phyloP scores from a whole-genome alignment of 2,329 filamentous ascomycete species.

The Ceratocystis papillata region DNA sequence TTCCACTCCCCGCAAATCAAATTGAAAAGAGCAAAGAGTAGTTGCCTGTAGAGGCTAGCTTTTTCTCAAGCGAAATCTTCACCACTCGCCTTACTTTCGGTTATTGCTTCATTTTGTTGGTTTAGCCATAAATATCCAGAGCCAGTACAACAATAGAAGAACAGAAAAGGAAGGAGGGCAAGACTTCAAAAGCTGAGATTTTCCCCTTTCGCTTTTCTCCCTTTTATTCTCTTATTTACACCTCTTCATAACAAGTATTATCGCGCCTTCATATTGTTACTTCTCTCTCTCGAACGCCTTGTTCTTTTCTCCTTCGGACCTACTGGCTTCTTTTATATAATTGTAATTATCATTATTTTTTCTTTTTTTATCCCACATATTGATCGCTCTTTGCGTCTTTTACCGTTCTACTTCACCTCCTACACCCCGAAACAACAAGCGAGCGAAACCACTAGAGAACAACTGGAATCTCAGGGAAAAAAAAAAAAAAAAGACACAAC shows the following conservation, averaged over 20 bases:
- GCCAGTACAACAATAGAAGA: not conserved
- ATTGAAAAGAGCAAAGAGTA: no score
- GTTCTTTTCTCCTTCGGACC: not conserved
- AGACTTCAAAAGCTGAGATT: not conserved
- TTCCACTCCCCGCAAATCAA: no score
- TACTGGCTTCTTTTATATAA: not conserved
- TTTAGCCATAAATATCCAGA: not conserved
- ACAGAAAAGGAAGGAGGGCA: not conserved
- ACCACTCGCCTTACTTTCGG: conserved; percentile 8
- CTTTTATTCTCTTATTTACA: not conserved
- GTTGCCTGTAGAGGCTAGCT: no score
- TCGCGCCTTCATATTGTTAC: not conserved
- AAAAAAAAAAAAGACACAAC: not conserved
- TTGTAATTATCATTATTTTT: not conserved
- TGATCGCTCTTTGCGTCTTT: not conserved
- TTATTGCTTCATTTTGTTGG: conserved; percentile 11
- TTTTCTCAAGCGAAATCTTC: not conserved
- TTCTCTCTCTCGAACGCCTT: not conserved
- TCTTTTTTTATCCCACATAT: not conserved
- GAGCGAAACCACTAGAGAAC: not conserved
- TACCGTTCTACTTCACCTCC: not conserved
- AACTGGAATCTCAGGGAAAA: not conserved
- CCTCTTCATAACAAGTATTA: not conserved
- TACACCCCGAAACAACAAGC: not conserved
- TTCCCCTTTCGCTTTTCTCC: not conserved